Evolutionary conservation across 495 filamentous ascomycete genomes (phyloP).

Genomic region (Neurospora sp.): DNA sequence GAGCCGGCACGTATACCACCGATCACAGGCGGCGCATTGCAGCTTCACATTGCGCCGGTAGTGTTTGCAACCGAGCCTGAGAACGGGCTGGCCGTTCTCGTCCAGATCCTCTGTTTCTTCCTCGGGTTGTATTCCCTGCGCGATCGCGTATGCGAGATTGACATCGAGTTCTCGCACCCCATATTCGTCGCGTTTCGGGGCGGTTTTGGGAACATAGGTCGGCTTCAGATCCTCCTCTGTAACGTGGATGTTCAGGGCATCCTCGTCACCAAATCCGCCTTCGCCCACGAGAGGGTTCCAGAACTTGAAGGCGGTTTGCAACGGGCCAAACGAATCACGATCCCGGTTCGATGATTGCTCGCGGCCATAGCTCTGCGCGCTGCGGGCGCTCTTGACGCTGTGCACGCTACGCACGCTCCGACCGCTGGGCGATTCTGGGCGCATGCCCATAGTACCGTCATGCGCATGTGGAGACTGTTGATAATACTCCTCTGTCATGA

Average conservation of each 20-base stretch:
- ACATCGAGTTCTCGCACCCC: conserved; percentile 8
- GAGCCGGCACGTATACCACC: conserved; percentile 92
- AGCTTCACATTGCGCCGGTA: conserved; percentile 94
- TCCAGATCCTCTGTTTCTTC: conserved; percentile 33
- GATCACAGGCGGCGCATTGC: conserved; percentile 79
- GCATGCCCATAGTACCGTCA: conserved; percentile 1
- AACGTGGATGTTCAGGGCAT: conserved; percentile 29
- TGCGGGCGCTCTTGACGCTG: conserved; percentile 9
- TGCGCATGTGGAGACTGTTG: conserved; percentile 22
- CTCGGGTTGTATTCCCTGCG: conserved; percentile 12
- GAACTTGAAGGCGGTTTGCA: conserved; percentile 27
- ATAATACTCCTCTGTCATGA: conserved; percentile 73
- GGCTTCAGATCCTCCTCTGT: conserved; percentile 60
- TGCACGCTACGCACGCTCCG: conserved; percentile 6
- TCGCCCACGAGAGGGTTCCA: conserved; percentile 28
- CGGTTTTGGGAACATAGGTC: conserved; percentile 46
- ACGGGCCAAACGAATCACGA: conserved; percentile 2
- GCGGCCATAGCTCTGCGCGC: conserved; percentile 9
- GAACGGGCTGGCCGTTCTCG: conserved; percentile 31
- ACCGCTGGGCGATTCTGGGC: conserved; percentile 22
- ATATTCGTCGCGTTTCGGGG: conserved; percentile 5
- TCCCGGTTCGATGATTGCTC: not conserved
- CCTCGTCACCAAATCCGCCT: conserved; percentile 41
- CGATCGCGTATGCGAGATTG: not conserved
- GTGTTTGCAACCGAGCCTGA: conserved; percentile 68